A percentile compares a stretch with the other conserved stretches of the same genome.
phyloP scores from a whole-genome alignment of 768 basidiomycete species.

The Lentinula boryana region DNA sequence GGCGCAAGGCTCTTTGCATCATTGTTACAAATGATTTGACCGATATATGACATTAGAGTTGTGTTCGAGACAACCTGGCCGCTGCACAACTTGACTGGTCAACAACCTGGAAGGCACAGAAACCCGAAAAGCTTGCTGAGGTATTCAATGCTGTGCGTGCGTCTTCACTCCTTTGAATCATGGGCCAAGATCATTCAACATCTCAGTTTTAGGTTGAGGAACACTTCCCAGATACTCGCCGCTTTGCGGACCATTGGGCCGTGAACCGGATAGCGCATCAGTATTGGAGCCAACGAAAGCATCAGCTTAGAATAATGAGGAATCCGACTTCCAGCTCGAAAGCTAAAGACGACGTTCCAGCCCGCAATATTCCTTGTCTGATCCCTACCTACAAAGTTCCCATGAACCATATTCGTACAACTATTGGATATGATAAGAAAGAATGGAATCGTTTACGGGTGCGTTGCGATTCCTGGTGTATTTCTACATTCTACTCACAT shows the following conservation, averaged over 20 bases:
- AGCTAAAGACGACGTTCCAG: neutral
- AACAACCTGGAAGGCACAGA: neutral
- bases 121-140: neutral
- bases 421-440: neutral
- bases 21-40: neutral
- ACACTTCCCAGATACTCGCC: neutral
- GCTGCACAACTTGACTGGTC: neutral
- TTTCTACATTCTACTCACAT: neutral
- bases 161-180: neutral
- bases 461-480: neutral
- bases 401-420: neutral
- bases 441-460: neutral
- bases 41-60: neutral
- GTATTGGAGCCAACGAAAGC: neutral
- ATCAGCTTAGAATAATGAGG: neutral
- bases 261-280: neutral
- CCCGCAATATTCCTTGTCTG: neutral
- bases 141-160: neutral
- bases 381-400: neutral
- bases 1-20: neutral
- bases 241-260: neutral
- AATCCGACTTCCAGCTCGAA: neutral
- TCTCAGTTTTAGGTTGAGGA: neutral
- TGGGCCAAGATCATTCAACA: neutral
- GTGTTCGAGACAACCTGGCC: neutral